phyloP scores from a whole-genome alignment of 352 stramenopile species.

The Pythium grandisporangium region DNA sequence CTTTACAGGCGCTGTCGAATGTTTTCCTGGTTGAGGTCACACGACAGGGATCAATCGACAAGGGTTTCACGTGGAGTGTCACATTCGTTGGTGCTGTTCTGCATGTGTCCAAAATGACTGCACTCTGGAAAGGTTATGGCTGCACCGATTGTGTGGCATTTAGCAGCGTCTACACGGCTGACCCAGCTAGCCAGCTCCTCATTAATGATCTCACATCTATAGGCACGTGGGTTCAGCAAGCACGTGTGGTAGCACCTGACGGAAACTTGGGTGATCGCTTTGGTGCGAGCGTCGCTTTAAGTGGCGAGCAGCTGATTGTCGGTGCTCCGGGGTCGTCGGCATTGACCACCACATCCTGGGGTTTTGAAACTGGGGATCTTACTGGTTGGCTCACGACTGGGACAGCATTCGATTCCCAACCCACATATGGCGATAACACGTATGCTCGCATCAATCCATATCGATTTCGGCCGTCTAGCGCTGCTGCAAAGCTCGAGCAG shows the following conservation, averaged over 20 bases:
- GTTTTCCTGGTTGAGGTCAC: slow-evolving; percentile 82
- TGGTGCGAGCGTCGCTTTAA: slow-evolving; percentile 60
- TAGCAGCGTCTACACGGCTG: slow-evolving; percentile 46
- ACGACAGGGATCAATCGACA: slow-evolving; percentile 54
- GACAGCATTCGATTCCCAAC: slow-evolving; percentile 90
- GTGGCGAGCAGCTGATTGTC: slow-evolving; percentile 69
- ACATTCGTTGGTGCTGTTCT: slow-evolving; percentile 79
- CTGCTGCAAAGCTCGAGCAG: slow-evolving; percentile 18
- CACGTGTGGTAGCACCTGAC: slow-evolving; percentile 46
- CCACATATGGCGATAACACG: slow-evolving; percentile 94
- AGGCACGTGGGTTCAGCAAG: slow-evolving; percentile 57
- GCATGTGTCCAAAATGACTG: slow-evolving; percentile 37
- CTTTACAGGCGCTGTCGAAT: slow-evolving; percentile 67
- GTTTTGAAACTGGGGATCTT: slow-evolving; percentile 96
- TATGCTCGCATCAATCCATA: slow-evolving; percentile 79
- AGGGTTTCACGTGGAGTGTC: slow-evolving; percentile 73
- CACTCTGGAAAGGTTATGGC: slow-evolving; percentile 51
- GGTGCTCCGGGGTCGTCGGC: slow-evolving; percentile 57
- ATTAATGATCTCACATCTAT: slow-evolving; percentile 37
- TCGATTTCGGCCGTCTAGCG: slow-evolving; percentile 17
- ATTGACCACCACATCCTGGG: slow-evolving; percentile 89
- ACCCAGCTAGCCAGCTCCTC: slow-evolving; percentile 47
- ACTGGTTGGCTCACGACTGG: slow-evolving; percentile 91
- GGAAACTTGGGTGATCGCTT: slow-evolving; percentile 72
- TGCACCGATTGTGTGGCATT: slow-evolving; percentile 68